phyloP scores from a whole-genome alignment of 768 basidiomycete genomes.

The Lyophyllum decastes region DNA sequence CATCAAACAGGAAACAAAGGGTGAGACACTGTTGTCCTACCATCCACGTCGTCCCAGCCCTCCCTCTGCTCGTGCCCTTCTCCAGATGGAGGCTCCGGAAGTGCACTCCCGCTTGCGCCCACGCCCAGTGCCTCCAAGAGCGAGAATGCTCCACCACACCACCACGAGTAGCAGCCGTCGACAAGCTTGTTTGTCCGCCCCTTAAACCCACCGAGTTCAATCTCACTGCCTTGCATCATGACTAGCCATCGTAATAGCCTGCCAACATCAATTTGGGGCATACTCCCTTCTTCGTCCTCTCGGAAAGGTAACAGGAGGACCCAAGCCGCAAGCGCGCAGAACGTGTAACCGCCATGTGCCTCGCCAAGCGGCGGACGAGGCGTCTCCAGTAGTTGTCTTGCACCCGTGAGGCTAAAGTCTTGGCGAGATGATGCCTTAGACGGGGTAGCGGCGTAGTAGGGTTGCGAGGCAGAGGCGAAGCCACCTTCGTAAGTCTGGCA shows the following conservation, averaged over 20 bases:
- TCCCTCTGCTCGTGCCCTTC: slow-evolving; percentile 29
- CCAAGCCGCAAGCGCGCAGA: slow-evolving; percentile 88
- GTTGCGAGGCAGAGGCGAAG: slow-evolving; percentile 79
- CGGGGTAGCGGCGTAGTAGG: slow-evolving; percentile 48
- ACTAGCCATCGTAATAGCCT: slow-evolving; percentile 78
- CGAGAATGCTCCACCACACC: slow-evolving; percentile 89
- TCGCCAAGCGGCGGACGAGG: slow-evolving; percentile 86
- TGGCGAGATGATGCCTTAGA: slow-evolving; percentile 28
- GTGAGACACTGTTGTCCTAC: slow-evolving; percentile 33
- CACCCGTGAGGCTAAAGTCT: neutral
- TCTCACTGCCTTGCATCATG: slow-evolving; percentile 80
- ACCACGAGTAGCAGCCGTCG: slow-evolving; percentile 99
- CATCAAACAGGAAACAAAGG: slow-evolving; percentile 1
- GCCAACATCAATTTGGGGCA: slow-evolving; percentile 54
- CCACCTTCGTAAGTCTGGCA: slow-evolving; percentile 99
- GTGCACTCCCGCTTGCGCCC: slow-evolving; percentile 23
- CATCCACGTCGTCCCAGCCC: slow-evolving; percentile 75
- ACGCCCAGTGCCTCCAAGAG: slow-evolving; percentile 66
- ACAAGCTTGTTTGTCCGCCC: slow-evolving; percentile 98
- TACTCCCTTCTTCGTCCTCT: slow-evolving; percentile 18
- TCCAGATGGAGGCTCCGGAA: slow-evolving; percentile 33
- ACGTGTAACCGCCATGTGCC: slow-evolving; percentile 97
- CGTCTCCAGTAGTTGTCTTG: slow-evolving; percentile 9
- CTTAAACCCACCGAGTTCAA: slow-evolving; percentile 89
- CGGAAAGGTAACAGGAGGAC: slow-evolving; percentile 69